phyloP scores from a whole-genome alignment of 2,329 filamentous ascomycete genomes.

The Macrophomina tecta region DNA sequence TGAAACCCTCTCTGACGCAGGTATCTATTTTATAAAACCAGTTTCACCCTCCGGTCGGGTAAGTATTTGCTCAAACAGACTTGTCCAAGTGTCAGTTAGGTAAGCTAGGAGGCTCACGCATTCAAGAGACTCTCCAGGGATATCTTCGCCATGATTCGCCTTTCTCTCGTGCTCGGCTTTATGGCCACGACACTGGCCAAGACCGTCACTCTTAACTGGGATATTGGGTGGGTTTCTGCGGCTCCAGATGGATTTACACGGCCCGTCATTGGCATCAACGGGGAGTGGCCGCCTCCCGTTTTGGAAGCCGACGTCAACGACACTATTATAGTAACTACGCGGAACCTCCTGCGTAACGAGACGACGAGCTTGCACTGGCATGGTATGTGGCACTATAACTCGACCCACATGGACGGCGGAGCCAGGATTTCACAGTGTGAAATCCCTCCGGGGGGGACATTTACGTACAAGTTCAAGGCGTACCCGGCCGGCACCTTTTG shows the following conservation, averaged over 20 bases:
- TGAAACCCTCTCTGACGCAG: not conserved
- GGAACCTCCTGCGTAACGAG: conserved; percentile 67
- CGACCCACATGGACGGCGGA: conserved; percentile 73
- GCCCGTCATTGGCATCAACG: conserved; percentile 76
- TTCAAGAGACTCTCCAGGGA: not conserved
- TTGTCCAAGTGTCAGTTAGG: not conserved
- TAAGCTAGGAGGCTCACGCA: not conserved
- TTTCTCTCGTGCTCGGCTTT: conserved; percentile 2
- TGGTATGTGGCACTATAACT: conserved; percentile 72
- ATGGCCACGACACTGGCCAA: conserved; percentile 13
- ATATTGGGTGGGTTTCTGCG: conserved; percentile 72
- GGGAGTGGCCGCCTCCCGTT: conserved; percentile 72
- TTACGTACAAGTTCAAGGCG: conserved; percentile 72
- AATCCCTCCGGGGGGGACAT: conserved; percentile 67
- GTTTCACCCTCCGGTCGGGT: not conserved
- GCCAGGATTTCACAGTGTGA: conserved; percentile 69
- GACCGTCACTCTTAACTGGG: conserved; percentile 67
- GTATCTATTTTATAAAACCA: not conserved
- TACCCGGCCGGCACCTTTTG: conserved; percentile 70
- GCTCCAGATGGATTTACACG: conserved; percentile 73
- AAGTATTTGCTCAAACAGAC: conserved; percentile 9
- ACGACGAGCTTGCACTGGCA: conserved; percentile 72
- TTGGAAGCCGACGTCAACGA: conserved; percentile 68
- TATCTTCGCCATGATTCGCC: conserved; percentile 2
- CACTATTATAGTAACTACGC: conserved; percentile 60